Evolutionary conservation across 495 filamentous ascomycete genomes (phyloP).

Genomic region (Neurospora tetraspora): DNA sequence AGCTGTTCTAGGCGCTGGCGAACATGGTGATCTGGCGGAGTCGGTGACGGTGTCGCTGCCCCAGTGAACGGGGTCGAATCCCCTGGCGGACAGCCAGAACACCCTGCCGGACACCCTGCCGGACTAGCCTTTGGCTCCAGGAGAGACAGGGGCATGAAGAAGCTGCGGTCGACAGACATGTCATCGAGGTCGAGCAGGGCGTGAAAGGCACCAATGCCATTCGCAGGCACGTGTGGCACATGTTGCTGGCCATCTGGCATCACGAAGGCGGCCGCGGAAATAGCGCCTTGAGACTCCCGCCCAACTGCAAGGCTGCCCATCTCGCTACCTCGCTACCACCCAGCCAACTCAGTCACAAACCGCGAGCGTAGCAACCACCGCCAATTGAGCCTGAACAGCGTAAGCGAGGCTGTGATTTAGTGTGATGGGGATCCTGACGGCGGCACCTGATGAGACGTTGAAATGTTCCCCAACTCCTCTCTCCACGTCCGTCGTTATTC

Average conservation of each 20-base stretch:
- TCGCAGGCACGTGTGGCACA: conserved; percentile 7
- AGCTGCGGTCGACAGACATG: conserved; percentile 6
- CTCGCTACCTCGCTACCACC: conserved; percentile 11
- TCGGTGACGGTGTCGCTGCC: conserved; percentile 5
- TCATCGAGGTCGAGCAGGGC: conserved; percentile 13
- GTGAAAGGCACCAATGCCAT: conserved; percentile 10
- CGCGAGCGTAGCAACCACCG: background rate
- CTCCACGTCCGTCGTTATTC: background rate
- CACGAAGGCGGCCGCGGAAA: conserved; percentile 1
- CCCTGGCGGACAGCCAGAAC: background rate
- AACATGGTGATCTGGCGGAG: background rate
- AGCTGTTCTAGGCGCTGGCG: conserved; percentile 6
- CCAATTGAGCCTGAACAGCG: conserved; percentile 1
- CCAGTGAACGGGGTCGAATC: background rate
- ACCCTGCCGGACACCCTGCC: background rate
- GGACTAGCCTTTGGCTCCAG: background rate
- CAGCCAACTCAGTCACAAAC: background rate
- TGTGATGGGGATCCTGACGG: background rate
- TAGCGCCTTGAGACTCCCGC: conserved; percentile 7
- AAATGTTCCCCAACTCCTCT: background rate
- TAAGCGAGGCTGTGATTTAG: background rate
- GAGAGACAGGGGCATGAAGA: conserved; percentile 3
- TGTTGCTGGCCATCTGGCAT: conserved; percentile 1
- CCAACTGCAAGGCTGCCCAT: conserved; percentile 13
- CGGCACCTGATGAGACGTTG: background rate